A percentile compares a stretch with the other conserved stretches of the same genome.
Evolutionary conservation across 345 rosid species (phyloP).

Genomic region (Salix koriyanagi): DNA sequence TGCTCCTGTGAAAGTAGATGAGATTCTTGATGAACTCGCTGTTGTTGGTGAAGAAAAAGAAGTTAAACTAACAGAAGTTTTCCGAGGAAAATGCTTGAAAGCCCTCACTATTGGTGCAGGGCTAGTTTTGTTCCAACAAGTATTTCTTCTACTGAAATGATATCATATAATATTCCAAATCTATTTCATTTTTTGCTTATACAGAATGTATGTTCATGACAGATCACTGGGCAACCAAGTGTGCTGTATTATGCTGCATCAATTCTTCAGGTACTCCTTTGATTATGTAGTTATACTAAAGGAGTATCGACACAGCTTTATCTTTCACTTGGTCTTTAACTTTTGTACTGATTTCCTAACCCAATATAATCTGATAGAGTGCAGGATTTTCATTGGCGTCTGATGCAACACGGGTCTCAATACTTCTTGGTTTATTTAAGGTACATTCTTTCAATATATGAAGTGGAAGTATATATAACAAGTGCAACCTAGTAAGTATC

Average conservation of each 20-base stretch:
- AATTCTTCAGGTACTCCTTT: constrained; percentile 62
- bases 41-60: constrained; percentile 66
- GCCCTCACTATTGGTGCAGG: constrained; percentile 85
- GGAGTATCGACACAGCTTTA: neutral
- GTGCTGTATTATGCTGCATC: constrained; percentile 91
- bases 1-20: constrained; percentile 62
- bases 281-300: constrained; percentile 4
- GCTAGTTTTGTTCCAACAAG: constrained; percentile 95
- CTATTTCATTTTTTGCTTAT: constrained; percentile 2
- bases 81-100: constrained; percentile 77
- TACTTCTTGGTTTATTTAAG: constrained; percentile 81
- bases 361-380: constrained; percentile 43
- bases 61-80: constrained; percentile 54
- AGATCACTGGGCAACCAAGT: constrained; percentile 99
- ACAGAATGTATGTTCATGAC: constrained; percentile 24
- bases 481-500: neutral
- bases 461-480: neutral
- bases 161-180: neutral
- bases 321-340: neutral
- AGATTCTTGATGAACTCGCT: constrained; percentile 65
- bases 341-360: constrained; percentile 9
- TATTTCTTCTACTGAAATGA: constrained; percentile 13
- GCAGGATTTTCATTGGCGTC: constrained; percentile 95
- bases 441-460: constrained; percentile 29
- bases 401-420: constrained; percentile 95